These are phyloP conservation scores for Poa annua DNA, from an alignment of 176 grass and related monocot genomes.

Conservation along the genomic window DNA sequence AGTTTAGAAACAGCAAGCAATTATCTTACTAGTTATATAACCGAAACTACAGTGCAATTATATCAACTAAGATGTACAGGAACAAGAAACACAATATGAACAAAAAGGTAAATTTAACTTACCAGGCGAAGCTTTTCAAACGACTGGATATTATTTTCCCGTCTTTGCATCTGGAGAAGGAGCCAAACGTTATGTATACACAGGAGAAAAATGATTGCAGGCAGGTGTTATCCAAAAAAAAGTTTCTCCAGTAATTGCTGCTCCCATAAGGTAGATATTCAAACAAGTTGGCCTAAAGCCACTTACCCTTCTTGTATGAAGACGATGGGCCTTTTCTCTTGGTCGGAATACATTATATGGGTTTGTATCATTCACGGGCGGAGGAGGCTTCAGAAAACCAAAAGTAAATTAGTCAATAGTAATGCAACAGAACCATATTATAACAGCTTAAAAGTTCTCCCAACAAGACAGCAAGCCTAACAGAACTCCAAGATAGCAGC, in stretches of 20 bases:
- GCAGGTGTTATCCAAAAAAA: neutral
- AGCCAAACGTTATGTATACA: conserved; percentile 37
- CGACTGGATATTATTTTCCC: conserved; percentile 96
- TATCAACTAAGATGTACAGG: neutral
- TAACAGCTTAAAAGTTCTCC: conserved; percentile 14
- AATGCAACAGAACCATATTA: conserved; percentile 24
- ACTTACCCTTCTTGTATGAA: conserved; percentile 97
- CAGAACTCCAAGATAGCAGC: neutral
- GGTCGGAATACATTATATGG: conserved; percentile 99
- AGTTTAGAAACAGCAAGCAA: neutral
- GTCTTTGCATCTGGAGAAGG: conserved; percentile 91
- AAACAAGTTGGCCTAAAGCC: conserved; percentile 26
- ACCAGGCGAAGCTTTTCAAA: conserved; percentile 94
- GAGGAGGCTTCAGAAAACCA: conserved; percentile 77
- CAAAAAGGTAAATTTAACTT: conserved; percentile 30
- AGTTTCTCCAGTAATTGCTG: conserved; percentile 12
- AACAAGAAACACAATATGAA: neutral
- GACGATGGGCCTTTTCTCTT: conserved; percentile 90
- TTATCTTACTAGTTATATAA: neutral
- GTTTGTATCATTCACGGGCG: conserved; percentile 93
- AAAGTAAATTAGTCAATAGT: conserved; percentile 43
- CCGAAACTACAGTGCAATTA: neutral
- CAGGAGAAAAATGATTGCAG: conserved; percentile 10
- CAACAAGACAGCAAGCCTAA: neutral
- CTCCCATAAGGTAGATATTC: conserved; percentile 11